Evolutionary conservation across 352 stramenopile genomes (phyloP).

Genomic region (Pythium sp.): DNA sequence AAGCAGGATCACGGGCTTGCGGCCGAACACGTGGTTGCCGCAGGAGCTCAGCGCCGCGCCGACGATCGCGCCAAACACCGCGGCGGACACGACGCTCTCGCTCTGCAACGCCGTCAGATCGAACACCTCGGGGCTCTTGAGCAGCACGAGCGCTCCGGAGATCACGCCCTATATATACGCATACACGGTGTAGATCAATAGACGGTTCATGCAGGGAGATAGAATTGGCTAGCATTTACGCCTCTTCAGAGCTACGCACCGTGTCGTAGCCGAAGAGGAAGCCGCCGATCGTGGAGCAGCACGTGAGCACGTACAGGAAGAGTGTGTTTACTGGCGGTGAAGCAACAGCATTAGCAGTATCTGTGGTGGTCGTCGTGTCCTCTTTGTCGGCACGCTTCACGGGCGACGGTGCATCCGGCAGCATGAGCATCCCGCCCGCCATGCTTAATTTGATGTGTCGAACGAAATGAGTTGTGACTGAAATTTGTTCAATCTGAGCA

Average conservation of each 20-base stretch:
- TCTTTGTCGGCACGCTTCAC: not conserved
- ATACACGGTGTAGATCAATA: not conserved
- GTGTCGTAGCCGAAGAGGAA: slow-evolving; percentile 86
- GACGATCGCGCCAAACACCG: slow-evolving; percentile 67
- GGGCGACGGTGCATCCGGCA: not conserved
- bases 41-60: slow-evolving; percentile 55
- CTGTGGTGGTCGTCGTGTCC: not conserved
- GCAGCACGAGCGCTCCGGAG: slow-evolving; percentile 67
- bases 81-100: slow-evolving; percentile 67
- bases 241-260: slow-evolving; percentile 15
- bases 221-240: no score
- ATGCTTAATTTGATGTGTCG: no score
- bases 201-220: no score
- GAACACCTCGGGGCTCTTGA: slow-evolving; percentile 64
- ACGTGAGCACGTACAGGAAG: slow-evolving; percentile 61
- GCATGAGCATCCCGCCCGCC: no score
- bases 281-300: slow-evolving; percentile 68
- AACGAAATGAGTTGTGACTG: no score
- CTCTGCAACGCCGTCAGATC: slow-evolving; percentile 53
- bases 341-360: not conserved
- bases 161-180: slow-evolving; percentile 57
- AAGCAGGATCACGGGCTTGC: slow-evolving; percentile 56
- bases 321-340: slow-evolving; percentile 13
- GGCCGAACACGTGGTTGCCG: slow-evolving; percentile 58
- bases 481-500: no score